phyloP scores from a whole-genome alignment of 495 filamentous ascomycete genomes.

The Penicillium psychrofluorescens region DNA sequence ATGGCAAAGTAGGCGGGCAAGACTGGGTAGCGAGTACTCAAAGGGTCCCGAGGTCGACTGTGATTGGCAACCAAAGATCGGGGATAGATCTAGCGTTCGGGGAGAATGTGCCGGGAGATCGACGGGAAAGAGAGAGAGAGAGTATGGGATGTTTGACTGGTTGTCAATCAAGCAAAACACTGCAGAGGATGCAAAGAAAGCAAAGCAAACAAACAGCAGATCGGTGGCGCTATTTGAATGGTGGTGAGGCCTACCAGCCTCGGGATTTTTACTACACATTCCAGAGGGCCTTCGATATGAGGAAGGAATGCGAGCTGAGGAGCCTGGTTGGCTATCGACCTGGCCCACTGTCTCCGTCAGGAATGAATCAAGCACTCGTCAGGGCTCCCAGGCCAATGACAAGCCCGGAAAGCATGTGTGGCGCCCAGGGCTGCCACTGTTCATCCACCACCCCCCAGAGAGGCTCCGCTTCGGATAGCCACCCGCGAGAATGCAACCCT shows the following conservation, averaged over 20 bases:
- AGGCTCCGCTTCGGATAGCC: conserved; percentile 21
- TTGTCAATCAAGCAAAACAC: conserved; percentile 41
- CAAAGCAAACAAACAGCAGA: conserved; percentile 44
- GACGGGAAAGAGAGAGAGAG: not conserved
- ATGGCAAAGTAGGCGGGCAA: conserved; percentile 17
- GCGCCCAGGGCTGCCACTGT: conserved; percentile 17
- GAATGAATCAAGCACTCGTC: conserved; percentile 19
- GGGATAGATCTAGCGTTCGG: conserved; percentile 5
- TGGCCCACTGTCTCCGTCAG: conserved; percentile 16
- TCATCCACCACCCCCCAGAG: conserved; percentile 10
- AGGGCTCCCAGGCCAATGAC: conserved; percentile 20
- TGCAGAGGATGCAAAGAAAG: conserved; percentile 42
- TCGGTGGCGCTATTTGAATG: conserved; percentile 38
- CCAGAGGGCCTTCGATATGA: conserved; percentile 29
- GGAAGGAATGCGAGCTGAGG: conserved; percentile 29
- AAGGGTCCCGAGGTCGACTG: conserved; percentile 11
- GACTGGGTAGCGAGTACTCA: conserved; percentile 1
- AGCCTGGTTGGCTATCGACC: conserved; percentile 16
- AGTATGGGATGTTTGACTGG: conserved; percentile 23
- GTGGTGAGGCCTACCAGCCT: conserved; percentile 28
- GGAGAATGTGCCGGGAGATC: conserved; percentile 5
- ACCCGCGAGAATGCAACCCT: conserved; percentile 34
- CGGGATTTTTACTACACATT: conserved; percentile 32
- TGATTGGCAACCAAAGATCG: conserved; percentile 23
- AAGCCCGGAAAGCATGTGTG: conserved; percentile 4